Conservation (phyloP, 2,329 filamentous ascomycete genomes). For the Corinectria fuckeliana region DNA sequence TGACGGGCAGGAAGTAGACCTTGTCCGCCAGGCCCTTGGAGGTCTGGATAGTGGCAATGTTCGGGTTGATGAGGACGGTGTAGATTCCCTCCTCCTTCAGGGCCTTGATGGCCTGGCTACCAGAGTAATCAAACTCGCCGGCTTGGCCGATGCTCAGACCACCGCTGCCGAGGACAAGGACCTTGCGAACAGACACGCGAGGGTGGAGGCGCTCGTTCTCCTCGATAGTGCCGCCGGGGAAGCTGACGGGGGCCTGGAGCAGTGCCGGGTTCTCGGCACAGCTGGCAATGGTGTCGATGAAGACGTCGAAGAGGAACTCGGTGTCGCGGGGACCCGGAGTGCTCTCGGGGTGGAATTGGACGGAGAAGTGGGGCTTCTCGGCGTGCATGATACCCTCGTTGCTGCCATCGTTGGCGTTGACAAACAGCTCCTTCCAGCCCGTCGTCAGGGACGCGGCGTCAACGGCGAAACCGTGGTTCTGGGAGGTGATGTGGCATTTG, state of each 20-base stretch:
- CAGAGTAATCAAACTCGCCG: constrained; percentile 98
- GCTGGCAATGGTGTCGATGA: constrained; percentile 82
- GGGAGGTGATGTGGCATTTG: constrained; percentile 97
- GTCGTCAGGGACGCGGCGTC: constrained; percentile 76
- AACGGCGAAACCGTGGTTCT: constrained; percentile 97
- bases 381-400: constrained; percentile 96
- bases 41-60: constrained; percentile 98
- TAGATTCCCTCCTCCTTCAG: constrained; percentile 98
- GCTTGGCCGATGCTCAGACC: constrained; percentile 97
- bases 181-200: constrained; percentile 88
- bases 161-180: constrained; percentile 90
- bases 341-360: constrained; percentile 99
- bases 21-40: constrained; percentile 98
- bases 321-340: constrained; percentile 94
- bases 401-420: constrained; percentile 97
- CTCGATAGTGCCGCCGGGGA: constrained; percentile 82
- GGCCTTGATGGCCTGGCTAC: constrained; percentile 97
- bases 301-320: constrained; percentile 96
- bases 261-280: constrained; percentile 71
- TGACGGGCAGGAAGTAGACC: constrained; percentile 98
- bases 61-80: constrained; percentile 97
- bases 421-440: constrained; percentile 92
- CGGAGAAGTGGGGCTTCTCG: constrained; percentile 91
- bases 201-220: constrained; percentile 82
- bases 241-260: constrained; percentile 76